Evolutionary conservation across 257 asterid species (phyloP).

Genomic region (Solanum tarijense): DNA sequence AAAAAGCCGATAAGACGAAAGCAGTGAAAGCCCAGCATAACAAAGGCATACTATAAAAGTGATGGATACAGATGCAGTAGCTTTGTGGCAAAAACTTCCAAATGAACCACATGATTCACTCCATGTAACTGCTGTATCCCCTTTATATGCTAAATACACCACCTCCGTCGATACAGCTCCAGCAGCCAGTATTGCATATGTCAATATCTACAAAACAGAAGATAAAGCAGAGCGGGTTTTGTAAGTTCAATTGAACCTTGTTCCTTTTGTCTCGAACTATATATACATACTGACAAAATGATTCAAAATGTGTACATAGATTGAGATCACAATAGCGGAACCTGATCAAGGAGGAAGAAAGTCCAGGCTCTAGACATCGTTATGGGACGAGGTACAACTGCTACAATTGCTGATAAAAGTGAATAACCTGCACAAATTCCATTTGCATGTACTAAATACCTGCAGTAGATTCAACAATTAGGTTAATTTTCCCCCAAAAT

Average conservation of each 20-base stretch:
- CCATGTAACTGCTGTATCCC: constrained; percentile 56
- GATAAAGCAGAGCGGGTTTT: neutral
- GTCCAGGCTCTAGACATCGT: constrained; percentile 75
- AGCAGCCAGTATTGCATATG: constrained; percentile 68
- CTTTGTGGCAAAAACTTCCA: constrained; percentile 62
- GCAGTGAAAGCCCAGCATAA: constrained; percentile 55
- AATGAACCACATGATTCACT: constrained; percentile 60
- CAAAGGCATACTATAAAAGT: constrained; percentile 59
- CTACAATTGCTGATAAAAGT: constrained; percentile 64
- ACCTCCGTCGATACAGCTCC: constrained; percentile 66
- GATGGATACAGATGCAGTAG: constrained; percentile 49
- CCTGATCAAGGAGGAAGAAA: constrained; percentile 88
- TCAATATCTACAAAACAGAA: constrained; percentile 39
- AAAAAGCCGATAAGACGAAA: constrained; percentile 74
- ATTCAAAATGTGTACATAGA: neutral
- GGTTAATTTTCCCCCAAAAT: neutral
- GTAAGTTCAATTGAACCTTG: neutral
- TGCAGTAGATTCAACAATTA: neutral
- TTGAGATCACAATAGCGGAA: neutral
- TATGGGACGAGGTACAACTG: constrained; percentile 62
- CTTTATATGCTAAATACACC: constrained; percentile 71
- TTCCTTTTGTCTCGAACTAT: neutral
- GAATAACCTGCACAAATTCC: constrained; percentile 94
- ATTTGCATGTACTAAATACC: constrained; percentile 83
- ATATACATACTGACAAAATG: neutral